phyloP scores from a whole-genome alignment of 2,329 filamentous ascomycete genomes.

The Talaromyces piceae region DNA sequence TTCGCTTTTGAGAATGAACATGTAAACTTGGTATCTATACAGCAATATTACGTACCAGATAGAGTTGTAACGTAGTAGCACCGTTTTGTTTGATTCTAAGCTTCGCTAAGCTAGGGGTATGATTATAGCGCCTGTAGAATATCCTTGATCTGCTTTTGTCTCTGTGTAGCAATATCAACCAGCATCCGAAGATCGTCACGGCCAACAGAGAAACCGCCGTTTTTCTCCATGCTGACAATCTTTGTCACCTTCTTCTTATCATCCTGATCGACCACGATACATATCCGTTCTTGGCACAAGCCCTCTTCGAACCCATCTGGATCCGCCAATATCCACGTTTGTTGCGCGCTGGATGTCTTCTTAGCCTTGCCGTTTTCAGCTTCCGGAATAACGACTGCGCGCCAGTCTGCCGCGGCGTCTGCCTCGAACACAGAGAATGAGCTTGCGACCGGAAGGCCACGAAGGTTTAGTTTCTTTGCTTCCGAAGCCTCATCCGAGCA shows the following conservation, averaged over 20 bases:
- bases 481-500: conserved; percentile 58
- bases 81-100: conserved; percentile 15
- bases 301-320: conserved; percentile 86
- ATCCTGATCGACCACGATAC: conserved; percentile 62
- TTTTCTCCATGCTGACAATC: conserved; percentile 71
- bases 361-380: conserved; percentile 42
- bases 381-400: conserved; percentile 28
- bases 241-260: conserved; percentile 38
- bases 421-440: conserved; percentile 73
- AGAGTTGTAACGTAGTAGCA: conserved; percentile 15
- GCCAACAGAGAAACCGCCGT: conserved; percentile 65
- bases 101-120: neutral
- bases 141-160: conserved; percentile 55
- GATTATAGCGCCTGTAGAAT: conserved; percentile 23
- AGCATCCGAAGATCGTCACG: conserved; percentile 55
- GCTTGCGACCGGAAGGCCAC: conserved; percentile 64
- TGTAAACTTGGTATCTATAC: neutral
- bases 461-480: conserved; percentile 51
- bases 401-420: conserved; percentile 35
- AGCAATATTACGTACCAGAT: neutral
- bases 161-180: conserved; percentile 51
- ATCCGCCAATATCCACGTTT: conserved; percentile 71
- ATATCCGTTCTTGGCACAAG: conserved; percentile 75
- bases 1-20: neutral
- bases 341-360: conserved; percentile 24